Base-by-base conservation (phyloP, 2,329 filamentous ascomycete genomes). In the Aspergillus piperis region DNA sequence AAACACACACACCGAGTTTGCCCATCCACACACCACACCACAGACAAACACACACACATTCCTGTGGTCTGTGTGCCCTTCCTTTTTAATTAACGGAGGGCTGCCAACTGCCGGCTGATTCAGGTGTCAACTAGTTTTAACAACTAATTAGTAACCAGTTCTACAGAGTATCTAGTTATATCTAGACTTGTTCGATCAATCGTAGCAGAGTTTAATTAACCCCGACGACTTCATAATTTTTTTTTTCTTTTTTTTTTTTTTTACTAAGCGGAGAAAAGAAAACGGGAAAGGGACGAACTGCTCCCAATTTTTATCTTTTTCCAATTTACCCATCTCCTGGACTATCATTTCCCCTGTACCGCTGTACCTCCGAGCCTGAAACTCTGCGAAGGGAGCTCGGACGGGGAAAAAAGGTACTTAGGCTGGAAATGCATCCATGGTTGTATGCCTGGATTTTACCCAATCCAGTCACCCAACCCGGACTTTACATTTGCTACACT, bases 51-150 rank as follows among this genome's bases (percentile, higher is more conserved):
- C 30, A 32, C 32, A 13, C 32, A 36, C 32, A 36, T 11, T 36
- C 17, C 3, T 15, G 53, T 55, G 53, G 53, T 55, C 53, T 55
- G 53, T 55, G 53, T 30, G 38, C 52, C 15, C 27, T 52, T 52
- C 21, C 15, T 42, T 39, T 53, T 50, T 50, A 50, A 50, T 50
- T 50, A 50, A 30, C 47, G 25, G 47, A 50, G 53, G 52, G 52
- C 52, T 55, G 53, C 21, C 23, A 32, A 27, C 41, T 50, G 47
- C 47, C 47, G 47, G 47, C 25, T 25, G 47, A 50, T 50, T 50
- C 47, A 50, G 47, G 17, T 50, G 27, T 27, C 47, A 50, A 15
- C n/a, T 50, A 44, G 41, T 44, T 32, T 13, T 5, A 32, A 32
- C 0, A 5, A 13, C 11, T 32, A 36, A 11, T 36, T 15, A 13